phyloP scores from a whole-genome alignment of 2,329 filamentous ascomycete species.

The Nigrospora oryzae region DNA sequence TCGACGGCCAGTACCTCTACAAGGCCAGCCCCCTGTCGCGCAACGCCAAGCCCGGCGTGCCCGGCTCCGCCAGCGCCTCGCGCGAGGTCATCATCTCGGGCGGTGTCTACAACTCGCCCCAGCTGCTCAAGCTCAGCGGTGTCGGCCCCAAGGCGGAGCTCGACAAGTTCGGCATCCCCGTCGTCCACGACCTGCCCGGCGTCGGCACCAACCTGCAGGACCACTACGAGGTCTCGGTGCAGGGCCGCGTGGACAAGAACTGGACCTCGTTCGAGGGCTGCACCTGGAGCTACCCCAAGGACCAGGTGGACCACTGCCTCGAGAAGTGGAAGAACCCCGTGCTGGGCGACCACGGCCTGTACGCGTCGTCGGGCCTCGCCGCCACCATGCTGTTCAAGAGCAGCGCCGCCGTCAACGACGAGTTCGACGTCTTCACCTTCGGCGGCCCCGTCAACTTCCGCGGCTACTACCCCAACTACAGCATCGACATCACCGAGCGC shows the following conservation, averaged over 20 bases:
- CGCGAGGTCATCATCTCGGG: slow-evolving; percentile 41
- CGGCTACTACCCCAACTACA: slow-evolving; percentile 30
- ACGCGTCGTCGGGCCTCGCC: slow-evolving; percentile 24
- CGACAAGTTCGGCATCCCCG: slow-evolving; percentile 22
- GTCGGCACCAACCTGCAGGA: slow-evolving; percentile 52
- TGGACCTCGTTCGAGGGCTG: slow-evolving; percentile 26
- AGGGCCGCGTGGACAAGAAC: slow-evolving; percentile 29
- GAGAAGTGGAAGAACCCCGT: slow-evolving; percentile 12
- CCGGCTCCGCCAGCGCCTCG: slow-evolving; percentile 26
- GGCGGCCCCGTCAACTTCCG: slow-evolving; percentile 29
- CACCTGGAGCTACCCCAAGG: slow-evolving; percentile 18
- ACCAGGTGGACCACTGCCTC: slow-evolving; percentile 24
- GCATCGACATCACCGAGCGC: slow-evolving; percentile 17
- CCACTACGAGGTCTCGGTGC: slow-evolving; percentile 37
- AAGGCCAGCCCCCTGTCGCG: slow-evolving; percentile 27
- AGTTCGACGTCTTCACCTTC: slow-evolving; percentile 25
- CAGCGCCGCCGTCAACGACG: slow-evolving; percentile 16
- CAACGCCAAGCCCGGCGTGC: slow-evolving; percentile 12
- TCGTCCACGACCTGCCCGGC: slow-evolving; percentile 43
- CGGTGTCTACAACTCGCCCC: slow-evolving; percentile 44
- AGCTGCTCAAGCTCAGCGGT: slow-evolving; percentile 42
- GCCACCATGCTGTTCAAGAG: slow-evolving; percentile 18
- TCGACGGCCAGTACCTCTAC: slow-evolving; percentile 37
- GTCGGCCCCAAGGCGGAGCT: slow-evolving; percentile 30
- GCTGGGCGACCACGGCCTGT: slow-evolving; percentile 17